A percentile compares a stretch with the other conserved stretches of the same genome.
Conservation (phyloP, 805 yeast genomes). For the Yamadazyma kitorensis region DNA sequence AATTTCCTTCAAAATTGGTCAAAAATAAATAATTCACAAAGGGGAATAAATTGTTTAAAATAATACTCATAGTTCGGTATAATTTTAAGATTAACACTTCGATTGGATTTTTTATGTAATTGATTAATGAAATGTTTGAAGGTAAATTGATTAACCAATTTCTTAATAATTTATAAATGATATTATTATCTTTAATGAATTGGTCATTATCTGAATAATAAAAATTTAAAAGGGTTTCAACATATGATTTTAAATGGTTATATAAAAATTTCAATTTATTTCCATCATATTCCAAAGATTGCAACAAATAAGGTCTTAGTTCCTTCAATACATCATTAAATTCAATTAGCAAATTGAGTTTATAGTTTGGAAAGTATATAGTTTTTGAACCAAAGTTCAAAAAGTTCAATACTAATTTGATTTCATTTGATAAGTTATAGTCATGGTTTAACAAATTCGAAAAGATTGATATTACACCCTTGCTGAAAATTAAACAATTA, state of each 20-base stretch:
- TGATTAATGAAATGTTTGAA: slow-evolving; percentile 14
- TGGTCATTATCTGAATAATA: background rate
- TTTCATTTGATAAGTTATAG: slow-evolving; percentile 2
- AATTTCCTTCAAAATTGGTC: slow-evolving; percentile 21
- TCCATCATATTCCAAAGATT: too few relatives aligned
- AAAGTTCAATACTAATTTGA: slow-evolving; percentile 11
- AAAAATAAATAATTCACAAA: slow-evolving; percentile 18
- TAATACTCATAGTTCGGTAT: slow-evolving; percentile 13
- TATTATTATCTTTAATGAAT: background rate
- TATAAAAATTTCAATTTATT: slow-evolving; percentile 1
- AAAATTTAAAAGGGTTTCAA: too few relatives aligned
- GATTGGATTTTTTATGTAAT: slow-evolving; percentile 11
- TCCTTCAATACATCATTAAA: slow-evolving; percentile 8
- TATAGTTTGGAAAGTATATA: slow-evolving; percentile 16
- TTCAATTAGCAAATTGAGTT: slow-evolving; percentile 13
- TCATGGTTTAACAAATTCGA: slow-evolving; percentile 10
- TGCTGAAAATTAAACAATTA: slow-evolving; percentile 18
- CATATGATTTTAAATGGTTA: slow-evolving; percentile 1
- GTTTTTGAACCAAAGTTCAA: slow-evolving; percentile 17
- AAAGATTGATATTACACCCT: slow-evolving; percentile 20
- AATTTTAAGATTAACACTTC: slow-evolving; percentile 14
- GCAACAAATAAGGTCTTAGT: too few relatives aligned
- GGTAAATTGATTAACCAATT: slow-evolving; percentile 22
- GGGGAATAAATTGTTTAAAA: slow-evolving; percentile 23
- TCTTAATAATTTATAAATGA: slow-evolving; percentile 18